Evolutionary conservation across 176 grass and related monocot genomes (phyloP).

Genomic region (Carex myosuroides): DNA sequence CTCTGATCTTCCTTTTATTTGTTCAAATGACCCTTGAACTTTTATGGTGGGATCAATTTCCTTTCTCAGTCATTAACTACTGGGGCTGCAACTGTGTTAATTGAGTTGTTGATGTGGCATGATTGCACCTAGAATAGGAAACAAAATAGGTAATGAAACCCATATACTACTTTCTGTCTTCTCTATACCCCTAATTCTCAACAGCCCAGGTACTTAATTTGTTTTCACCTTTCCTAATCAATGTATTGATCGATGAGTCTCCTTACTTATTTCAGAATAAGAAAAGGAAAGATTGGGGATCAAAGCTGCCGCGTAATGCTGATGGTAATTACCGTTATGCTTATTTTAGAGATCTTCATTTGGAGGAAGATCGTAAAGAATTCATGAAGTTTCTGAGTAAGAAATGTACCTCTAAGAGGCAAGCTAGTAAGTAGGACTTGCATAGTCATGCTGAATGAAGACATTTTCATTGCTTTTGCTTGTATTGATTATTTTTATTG

Average conservation of each 20-base stretch:
- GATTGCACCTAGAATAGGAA: background rate
- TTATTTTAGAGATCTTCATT: no score
- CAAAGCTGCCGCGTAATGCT: no score
- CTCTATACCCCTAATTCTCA: background rate
- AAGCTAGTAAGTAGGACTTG: background rate
- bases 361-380: no score
- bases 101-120: background rate
- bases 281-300: no score
- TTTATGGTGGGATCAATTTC: background rate
- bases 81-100: background rate
- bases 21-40: background rate
- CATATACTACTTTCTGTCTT: background rate
- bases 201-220: background rate
- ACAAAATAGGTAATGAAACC: background rate
- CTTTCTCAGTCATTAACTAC: background rate
- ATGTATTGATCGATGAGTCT: no score
- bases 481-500: background rate
- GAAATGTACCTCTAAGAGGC: no score
- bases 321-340: no score
- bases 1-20: background rate
- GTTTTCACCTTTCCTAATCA: background rate
- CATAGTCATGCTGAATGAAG: background rate
- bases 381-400: no score
- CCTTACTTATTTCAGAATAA: no score
- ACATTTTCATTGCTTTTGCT: background rate